Percentiles rank a stretch among this genome's conserved stretches.
Conservation (phyloP, 2,329 filamentous ascomycete genomes). For the Arthrobotrys sphaeroides region DNA sequence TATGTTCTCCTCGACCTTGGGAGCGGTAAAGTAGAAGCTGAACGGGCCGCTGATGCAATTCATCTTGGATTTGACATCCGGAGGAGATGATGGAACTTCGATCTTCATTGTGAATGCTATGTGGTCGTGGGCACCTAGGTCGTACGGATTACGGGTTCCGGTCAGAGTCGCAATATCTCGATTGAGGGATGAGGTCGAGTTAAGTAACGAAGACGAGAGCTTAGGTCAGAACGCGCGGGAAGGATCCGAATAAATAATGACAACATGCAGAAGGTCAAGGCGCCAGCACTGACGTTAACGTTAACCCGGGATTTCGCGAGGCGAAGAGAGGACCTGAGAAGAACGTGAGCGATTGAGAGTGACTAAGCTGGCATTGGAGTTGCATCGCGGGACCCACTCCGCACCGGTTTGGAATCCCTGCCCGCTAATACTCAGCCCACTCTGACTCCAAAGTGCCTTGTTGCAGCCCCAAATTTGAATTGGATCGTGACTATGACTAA, state of each 20-base stretch:
- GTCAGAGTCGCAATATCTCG: too few relatives aligned
- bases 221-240: neutral
- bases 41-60: conserved; percentile 14
- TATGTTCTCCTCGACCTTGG: neutral
- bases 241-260: conserved; percentile 15
- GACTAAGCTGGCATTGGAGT: conserved; percentile 24
- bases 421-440: too few relatives aligned
- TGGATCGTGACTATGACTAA: too few relatives aligned
- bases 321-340: too few relatives aligned
- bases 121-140: too few relatives aligned
- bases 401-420: neutral
- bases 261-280: neutral
- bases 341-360: neutral
- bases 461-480: too few relatives aligned
- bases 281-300: neutral
- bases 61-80: neutral
- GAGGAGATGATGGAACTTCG: neutral
- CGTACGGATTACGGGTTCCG: too few relatives aligned
- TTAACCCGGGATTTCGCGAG: too few relatives aligned
- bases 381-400: neutral
- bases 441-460: too few relatives aligned
- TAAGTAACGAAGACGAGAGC: neutral
- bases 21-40: conserved; percentile 18
- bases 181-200: too few relatives aligned
- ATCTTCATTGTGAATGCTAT: conserved; percentile 1